A percentile compares a stretch with the other conserved stretches of the same genome.
Conservation (phyloP, 306 rosid species). For the Ammopiptanthus mongolicus region DNA sequence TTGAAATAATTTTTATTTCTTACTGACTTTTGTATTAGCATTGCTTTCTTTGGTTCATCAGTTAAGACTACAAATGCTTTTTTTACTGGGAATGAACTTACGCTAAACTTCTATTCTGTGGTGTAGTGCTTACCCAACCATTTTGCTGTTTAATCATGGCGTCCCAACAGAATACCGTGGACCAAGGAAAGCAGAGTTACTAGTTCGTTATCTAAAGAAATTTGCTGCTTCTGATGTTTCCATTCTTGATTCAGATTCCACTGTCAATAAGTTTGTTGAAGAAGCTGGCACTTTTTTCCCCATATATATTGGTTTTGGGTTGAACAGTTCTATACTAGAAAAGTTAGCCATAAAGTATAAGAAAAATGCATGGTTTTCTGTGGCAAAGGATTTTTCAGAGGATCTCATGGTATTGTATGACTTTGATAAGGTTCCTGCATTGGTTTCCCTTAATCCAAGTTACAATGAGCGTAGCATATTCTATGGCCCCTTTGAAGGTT, state of each 20-base stretch:
- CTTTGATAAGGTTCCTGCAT: conserved; percentile 88
- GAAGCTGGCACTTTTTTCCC: conserved; percentile 77
- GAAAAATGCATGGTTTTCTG: conserved; percentile 94
- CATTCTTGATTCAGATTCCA: conserved; percentile 79
- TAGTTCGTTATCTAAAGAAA: conserved; percentile 81
- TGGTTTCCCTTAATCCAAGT: conserved; percentile 67
- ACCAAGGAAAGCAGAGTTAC: conserved; percentile 84
- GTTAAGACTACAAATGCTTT: not conserved
- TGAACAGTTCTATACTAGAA: conserved; percentile 53
- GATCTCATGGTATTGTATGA: conserved; percentile 70
- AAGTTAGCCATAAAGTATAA: conserved; percentile 60
- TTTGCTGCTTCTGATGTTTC: conserved; percentile 85
- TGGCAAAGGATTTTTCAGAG: conserved; percentile 88
- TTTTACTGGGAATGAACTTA: conserved; percentile 10
- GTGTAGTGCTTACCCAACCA: conserved; percentile 76
- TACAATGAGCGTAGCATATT: conserved; percentile 70
- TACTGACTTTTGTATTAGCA: not conserved
- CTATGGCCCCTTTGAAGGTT: conserved; percentile 98
- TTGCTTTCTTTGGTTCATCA: conserved; percentile 10
- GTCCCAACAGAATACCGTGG: conserved; percentile 71
- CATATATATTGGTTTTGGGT: conserved; percentile 77
- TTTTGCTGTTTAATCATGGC: conserved; percentile 75
- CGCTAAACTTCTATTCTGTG: not conserved
- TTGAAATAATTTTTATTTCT: not conserved
- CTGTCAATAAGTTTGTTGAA: conserved; percentile 55